Base-by-base conservation (phyloP, 352 stramenopile species). In the Pythium pectinolyticum region DNA sequence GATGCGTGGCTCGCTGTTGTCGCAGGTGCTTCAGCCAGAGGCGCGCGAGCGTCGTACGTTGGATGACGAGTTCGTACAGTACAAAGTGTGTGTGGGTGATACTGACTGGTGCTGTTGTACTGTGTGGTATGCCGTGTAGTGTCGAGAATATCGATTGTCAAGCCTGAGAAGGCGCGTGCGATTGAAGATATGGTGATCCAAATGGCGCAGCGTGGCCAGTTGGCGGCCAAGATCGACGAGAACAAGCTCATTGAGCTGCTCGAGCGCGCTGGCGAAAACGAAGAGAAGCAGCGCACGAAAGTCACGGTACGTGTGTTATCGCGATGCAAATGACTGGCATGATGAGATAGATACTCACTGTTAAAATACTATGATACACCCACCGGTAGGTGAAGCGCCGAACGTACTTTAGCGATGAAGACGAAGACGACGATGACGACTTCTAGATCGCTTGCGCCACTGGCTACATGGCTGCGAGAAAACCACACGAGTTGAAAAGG, bases 321-420 rank as follows among this genome's bases (percentile, higher is more conserved):
- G 7, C 15, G 7, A 9, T 32, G 20, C 17, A 20, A 30, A 41
- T 19, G 46, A 41, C 7, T 30, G 3, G n/a, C n/a, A n/a, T n/a
- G n/a, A n/a, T n/a, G n/a, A n/a, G n/a, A n/a, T n/a, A n/a, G n/a
- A n/a, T n/a, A n/a, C n/a, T n/a, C n/a, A n/a, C n/a, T n/a, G n/a
- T n/a, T n/a, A n/a, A n/a, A n/a, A n/a, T n/a, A n/a, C n/a, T 34
- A 12, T 19, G 15, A 63, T 1, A 70, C 24, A 20, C 24, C 52
- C 9, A 24, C 50, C 20, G 35, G 56, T 64, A 94, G 86, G 90
- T 95, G 69, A 92, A 95, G 68, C 82, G 86, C 52, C 84, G 86
- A 64, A 93, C 82, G 73, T 92, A 92, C 67, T 95, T 95, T 58
- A 92, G 82, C 55, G 86, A 95, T 57, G 86, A 95, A 66, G 86